A percentile compares a stretch with the other conserved stretches of the same genome.
Conservation (phyloP, 495 filamentous ascomycete genomes). For the Trichoderma orchidacearum region DNA sequence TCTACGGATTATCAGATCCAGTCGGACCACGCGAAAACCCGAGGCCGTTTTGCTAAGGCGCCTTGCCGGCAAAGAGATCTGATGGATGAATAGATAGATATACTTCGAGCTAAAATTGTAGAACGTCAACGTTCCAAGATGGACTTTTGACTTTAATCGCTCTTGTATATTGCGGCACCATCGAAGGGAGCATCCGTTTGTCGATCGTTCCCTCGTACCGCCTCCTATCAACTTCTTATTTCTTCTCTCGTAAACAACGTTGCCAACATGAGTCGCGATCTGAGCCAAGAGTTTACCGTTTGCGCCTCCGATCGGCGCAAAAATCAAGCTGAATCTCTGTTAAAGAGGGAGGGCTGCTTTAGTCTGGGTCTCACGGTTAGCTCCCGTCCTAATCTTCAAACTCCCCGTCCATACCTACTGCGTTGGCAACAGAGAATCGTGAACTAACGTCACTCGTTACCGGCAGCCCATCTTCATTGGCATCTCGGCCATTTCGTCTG, state of each 20-base stretch:
- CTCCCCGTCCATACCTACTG: too few species aligned
- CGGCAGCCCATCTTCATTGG: slow-evolving; percentile 26
- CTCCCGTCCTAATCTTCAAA: background rate
- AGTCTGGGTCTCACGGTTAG: slow-evolving; percentile 30
- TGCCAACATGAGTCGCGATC: background rate
- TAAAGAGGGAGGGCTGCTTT: slow-evolving; percentile 30
- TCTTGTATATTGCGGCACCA: too few species aligned
- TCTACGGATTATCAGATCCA: background rate
- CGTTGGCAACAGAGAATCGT: background rate
- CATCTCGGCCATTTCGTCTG: slow-evolving; percentile 38
- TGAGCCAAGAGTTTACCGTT: background rate
- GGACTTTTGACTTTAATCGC: too few species aligned
- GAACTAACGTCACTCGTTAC: background rate
- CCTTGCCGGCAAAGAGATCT: too few species aligned
- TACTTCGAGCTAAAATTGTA: too few species aligned
- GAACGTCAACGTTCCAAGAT: too few species aligned
- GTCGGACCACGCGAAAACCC: background rate
- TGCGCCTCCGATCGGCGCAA: background rate
- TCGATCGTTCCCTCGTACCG: too few species aligned
- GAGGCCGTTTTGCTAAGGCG: too few species aligned
- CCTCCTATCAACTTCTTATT: too few species aligned
- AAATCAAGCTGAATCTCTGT: slow-evolving; percentile 9
- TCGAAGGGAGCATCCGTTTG: too few species aligned
- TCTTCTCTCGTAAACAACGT: too few species aligned
- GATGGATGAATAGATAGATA: too few species aligned